Conservation (phyloP, 1,284 basidiomycete species). For the Cronartium quercuum region DNA sequence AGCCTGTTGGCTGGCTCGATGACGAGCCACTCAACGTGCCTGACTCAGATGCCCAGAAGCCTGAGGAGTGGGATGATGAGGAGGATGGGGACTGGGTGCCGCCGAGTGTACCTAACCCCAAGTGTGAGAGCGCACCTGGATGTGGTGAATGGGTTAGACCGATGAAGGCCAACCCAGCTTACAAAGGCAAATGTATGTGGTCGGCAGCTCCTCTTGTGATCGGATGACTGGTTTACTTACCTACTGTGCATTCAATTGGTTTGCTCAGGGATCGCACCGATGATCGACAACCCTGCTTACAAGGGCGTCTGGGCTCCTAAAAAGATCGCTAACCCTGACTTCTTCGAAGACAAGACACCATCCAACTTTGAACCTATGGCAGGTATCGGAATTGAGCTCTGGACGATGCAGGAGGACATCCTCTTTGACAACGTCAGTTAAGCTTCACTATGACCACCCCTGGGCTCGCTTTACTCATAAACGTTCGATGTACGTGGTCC, state of each 20-base stretch:
- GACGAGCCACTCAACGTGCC: constrained; percentile 74
- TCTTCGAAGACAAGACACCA: constrained; percentile 81
- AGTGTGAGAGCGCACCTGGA: constrained; percentile 79
- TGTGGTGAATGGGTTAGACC: constrained; percentile 68
- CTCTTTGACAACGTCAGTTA: constrained; percentile 55
- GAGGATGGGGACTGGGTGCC: constrained; percentile 98
- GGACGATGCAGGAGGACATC: constrained; percentile 98
- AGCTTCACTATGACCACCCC: not conserved
- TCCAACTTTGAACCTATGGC: constrained; percentile 60
- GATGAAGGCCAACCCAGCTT: constrained; percentile 47
- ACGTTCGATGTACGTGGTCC: not conserved
- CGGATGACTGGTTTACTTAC: too few species aligned
- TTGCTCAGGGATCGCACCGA: constrained; percentile 56
- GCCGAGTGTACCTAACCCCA: constrained; percentile 71
- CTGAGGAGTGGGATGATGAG: constrained; percentile 99
- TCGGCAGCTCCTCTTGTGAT: not conserved
- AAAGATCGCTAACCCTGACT: constrained; percentile 85
- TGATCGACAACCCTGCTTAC: constrained; percentile 95
- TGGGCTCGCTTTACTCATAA: too few species aligned
- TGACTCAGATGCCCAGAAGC: constrained; percentile 84
- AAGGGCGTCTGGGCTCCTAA: constrained; percentile 90
- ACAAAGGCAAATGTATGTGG: constrained; percentile 48
- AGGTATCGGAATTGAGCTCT: constrained; percentile 92
- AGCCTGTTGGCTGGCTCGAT: constrained; percentile 93
- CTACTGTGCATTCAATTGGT: not conserved